Conservation (phyloP, 176 grass and related monocot genomes). For the Ananas comosus region DNA sequence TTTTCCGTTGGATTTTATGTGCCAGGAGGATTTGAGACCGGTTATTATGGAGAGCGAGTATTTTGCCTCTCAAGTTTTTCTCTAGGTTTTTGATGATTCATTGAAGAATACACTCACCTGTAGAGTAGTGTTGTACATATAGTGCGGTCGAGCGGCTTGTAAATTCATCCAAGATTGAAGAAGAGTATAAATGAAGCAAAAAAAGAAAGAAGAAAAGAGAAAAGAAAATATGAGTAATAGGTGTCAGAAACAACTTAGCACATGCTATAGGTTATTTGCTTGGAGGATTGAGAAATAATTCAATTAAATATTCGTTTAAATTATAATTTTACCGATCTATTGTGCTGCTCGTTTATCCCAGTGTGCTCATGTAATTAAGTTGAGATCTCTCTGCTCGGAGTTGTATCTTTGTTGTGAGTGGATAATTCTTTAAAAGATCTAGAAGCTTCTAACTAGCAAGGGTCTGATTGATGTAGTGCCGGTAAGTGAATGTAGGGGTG, state of each 20-base stretch:
- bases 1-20: conserved; percentile 75
- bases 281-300: no score
- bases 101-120: not conserved
- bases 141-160: not conserved
- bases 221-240: not conserved
- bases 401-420: no score
- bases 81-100: conserved; percentile 24
- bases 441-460: no score
- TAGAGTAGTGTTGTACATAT: conserved; percentile 10
- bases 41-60: conserved; percentile 54
- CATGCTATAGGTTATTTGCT: no score
- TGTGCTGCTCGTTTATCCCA: no score
- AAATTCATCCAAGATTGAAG: conserved; percentile 3
- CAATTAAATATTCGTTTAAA: no score
- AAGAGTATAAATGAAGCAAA: not conserved
- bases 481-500: no score
- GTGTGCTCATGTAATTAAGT: no score
- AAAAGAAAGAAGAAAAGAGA: not conserved
- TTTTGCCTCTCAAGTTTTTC: conserved; percentile 63
- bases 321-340: no score
- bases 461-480: no score
- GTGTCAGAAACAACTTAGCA: not conserved
- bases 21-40: conserved; percentile 67
- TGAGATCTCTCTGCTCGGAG: no score
- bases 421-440: no score